These are phyloP conservation scores for Phyllosticta citriasiana DNA, from an alignment of 2,329 filamentous ascomycete species.

Conservation along the genomic window DNA sequence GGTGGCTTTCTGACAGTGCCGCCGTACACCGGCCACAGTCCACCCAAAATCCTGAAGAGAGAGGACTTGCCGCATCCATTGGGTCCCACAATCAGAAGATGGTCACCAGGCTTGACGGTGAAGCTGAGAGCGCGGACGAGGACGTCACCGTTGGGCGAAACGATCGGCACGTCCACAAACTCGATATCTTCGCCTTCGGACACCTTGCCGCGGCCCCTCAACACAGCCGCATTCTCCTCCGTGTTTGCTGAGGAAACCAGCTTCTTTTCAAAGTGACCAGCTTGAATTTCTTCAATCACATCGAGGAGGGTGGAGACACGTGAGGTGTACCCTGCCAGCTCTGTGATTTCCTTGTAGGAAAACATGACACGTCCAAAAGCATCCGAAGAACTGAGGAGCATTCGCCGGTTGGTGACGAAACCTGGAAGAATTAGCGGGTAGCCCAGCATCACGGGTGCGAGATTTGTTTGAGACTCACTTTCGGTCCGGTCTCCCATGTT, in stretches of 20 bases:
- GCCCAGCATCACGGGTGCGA: background rate
- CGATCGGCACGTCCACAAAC: slow-evolving; percentile 84
- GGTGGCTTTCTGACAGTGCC: slow-evolving; percentile 86
- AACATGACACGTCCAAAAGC: slow-evolving; percentile 96
- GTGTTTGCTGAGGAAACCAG: slow-evolving; percentile 81
- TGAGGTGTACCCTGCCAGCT: slow-evolving; percentile 89
- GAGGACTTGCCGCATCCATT: slow-evolving; percentile 97
- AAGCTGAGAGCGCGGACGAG: slow-evolving; percentile 81
- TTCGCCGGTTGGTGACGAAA: slow-evolving; percentile 87
- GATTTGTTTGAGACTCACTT: slow-evolving; percentile 32
- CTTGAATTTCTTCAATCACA: slow-evolving; percentile 87
- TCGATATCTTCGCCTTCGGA: slow-evolving; percentile 75
- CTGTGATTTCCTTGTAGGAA: slow-evolving; percentile 93
- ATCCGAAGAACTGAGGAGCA: slow-evolving; percentile 87
- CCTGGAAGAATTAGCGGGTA: slow-evolving; percentile 32
- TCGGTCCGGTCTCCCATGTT: slow-evolving; percentile 62
- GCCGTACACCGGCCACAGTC: slow-evolving; percentile 95
- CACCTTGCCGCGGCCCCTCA: slow-evolving; percentile 71
- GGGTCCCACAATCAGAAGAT: slow-evolving; percentile 87
- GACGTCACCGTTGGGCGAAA: slow-evolving; percentile 92
- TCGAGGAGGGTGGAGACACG: slow-evolving; percentile 81
- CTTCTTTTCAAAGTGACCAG: slow-evolving; percentile 91
- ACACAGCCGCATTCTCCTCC: slow-evolving; percentile 70
- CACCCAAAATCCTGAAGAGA: slow-evolving; percentile 90
- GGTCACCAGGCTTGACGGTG: slow-evolving; percentile 73